Evolutionary conservation across 208 protist genomes (phyloP), one percentile per base, ranked within the genome.

Genomic region (Leishmania tropica): DNA sequence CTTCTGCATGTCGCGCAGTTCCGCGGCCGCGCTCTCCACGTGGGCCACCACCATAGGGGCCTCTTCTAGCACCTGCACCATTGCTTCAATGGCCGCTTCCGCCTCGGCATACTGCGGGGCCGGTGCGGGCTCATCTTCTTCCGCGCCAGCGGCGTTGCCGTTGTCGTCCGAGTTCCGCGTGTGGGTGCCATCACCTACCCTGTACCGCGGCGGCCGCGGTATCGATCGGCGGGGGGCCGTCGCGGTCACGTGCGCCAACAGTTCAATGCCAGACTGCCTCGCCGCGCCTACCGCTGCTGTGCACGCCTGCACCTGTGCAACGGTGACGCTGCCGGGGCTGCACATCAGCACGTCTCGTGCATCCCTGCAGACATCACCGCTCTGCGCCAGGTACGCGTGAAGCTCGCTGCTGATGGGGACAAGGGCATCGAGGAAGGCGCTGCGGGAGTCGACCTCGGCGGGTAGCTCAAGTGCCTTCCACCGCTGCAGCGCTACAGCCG

Each of bases 341-440:
- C 53, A 68, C 35, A 74, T 75, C 31, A 81, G 65, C 65, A 76
- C 84, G 70, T 85, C 81, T 35, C 77, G 81, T n/a, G 76, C 81
- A 56, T 85, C 81, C 11, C 81, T 47, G 77, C 70, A 64, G 40
- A 78, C 24, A 13, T 62, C 71, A 10, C 81, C 81, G 60, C 75
- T 67, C 77, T 85, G 70, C 76, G 58, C 37, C 72, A 85, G 51
- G 35, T 75, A 81, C 58, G 76, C 81, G 28, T 53, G 28, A 51
- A 85, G 62, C 35, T 81, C 81, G 1, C 24, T 53, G 45, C 77
- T 85, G 45, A 64, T 73, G 2, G 76, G 77, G 0, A 85, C 81
- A 6, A 85, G 77, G 13, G 72, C 68, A 35, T 35, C 71, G n/a
- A 81, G 70, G 13, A 81, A 47, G 51, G 56, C 71, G 35, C 17